These are phyloP conservation scores for Fagopyrum tataricum DNA, from an alignment of 148 eudicot species.

Conservation along the genomic window DNA sequence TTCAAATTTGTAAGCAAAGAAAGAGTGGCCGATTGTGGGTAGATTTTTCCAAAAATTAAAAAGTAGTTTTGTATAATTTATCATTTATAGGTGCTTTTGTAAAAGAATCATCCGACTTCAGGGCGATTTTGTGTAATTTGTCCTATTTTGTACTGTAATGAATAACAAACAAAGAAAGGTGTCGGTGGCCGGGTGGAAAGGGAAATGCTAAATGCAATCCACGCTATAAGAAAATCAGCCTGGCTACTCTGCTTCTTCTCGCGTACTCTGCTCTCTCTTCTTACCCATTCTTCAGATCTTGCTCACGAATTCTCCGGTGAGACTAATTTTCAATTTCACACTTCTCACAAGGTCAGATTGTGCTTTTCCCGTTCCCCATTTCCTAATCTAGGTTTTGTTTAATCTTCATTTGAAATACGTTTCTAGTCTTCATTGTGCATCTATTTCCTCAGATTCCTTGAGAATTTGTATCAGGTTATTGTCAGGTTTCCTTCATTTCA, in stretches of 20 bases:
- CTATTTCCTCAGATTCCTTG: background rate
- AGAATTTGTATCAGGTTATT: background rate
- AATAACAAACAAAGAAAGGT: background rate
- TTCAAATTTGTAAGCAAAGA: too few relatives aligned
- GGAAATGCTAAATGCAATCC: background rate
- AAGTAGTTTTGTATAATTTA: too few relatives aligned
- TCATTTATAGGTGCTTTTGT: too few relatives aligned
- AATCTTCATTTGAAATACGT: background rate
- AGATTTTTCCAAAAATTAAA: too few relatives aligned
- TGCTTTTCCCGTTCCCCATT: background rate
- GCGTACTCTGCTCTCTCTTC: background rate
- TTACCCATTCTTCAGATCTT: background rate
- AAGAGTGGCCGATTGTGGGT: too few relatives aligned
- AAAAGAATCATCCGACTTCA: too few relatives aligned
- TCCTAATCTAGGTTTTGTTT: conserved; percentile 1
- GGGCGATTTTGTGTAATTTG: too few relatives aligned
- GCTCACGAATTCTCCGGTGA: background rate
- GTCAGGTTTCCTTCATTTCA: background rate
- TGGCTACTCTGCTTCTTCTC: conserved; percentile 8
- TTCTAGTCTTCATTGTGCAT: background rate
- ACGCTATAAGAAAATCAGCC: background rate
- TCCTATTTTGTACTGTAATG: too few relatives aligned
- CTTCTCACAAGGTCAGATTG: conserved; percentile 10
- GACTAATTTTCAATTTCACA: background rate
- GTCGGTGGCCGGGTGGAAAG: conserved; percentile 9